These are phyloP conservation scores for Cyberlindnera veronae DNA, from an alignment of 805 yeast genomes.

Conservation along the genomic window DNA sequence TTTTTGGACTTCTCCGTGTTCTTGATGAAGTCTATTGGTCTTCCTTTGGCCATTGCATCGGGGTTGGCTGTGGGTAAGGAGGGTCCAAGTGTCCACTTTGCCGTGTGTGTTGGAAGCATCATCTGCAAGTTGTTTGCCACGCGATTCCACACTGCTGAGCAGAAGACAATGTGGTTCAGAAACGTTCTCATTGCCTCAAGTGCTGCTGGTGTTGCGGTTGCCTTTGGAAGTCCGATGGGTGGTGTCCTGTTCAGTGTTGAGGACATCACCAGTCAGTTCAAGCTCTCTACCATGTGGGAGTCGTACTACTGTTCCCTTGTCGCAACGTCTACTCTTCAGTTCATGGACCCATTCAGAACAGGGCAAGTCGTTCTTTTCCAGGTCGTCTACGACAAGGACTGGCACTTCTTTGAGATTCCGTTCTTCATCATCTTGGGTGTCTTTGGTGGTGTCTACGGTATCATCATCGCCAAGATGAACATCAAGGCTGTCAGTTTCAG, in stretches of 20 bases:
- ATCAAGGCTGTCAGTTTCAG: constrained; percentile 74
- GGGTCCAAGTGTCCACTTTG: constrained; percentile 97
- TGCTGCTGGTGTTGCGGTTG: constrained; percentile 98
- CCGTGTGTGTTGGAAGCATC: constrained; percentile 82
- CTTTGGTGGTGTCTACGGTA: constrained; percentile 91
- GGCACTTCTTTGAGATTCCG: constrained; percentile 87
- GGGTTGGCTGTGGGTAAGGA: constrained; percentile 96
- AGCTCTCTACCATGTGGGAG: constrained; percentile 81
- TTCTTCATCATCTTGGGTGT: constrained; percentile 74
- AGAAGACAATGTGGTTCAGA: constrained; percentile 18
- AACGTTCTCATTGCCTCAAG: constrained; percentile 72
- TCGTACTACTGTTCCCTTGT: constrained; percentile 87
- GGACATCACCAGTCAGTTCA: constrained; percentile 76
- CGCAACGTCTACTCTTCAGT: constrained; percentile 77
- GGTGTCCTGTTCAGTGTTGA: constrained; percentile 94
- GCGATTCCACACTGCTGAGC: constrained; percentile 11
- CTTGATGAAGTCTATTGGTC: constrained; percentile 68
- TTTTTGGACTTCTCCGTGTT: constrained; percentile 75
- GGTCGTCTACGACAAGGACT: constrained; percentile 79
- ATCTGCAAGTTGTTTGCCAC: constrained; percentile 27
- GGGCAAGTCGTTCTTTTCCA: constrained; percentile 93
- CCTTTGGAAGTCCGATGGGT: constrained; percentile 95
- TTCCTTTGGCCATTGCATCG: constrained; percentile 89
- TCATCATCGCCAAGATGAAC: constrained; percentile 69
- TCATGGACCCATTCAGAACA: constrained; percentile 86